Evolutionary conservation across 306 rosid genomes (phyloP), one percentile per base, ranked within the genome.

Genomic region (Trichosanthes truncata): DNA sequence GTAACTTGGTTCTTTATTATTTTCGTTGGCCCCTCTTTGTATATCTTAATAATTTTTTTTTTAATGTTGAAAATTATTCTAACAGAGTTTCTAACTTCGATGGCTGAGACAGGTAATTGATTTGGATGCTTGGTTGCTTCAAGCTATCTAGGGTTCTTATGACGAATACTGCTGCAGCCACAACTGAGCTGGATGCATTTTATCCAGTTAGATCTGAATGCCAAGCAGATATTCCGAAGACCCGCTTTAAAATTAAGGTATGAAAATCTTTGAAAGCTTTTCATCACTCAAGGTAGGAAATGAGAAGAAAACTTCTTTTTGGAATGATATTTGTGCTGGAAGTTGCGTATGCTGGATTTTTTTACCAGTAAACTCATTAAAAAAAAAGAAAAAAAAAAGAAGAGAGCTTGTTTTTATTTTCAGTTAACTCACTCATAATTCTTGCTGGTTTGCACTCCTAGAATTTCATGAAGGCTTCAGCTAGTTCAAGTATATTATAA

Each of bases 211-310:
- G 83, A 84, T 6, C 71, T 59, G 91, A 88, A 78, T 88, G 87
- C 86, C 87, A 41, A 61, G 82, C 81, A 5, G 85, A 84, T 78
- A 84, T 84, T 74, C 94, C 93, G 15, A 61, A 84, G 81, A 86
- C 93, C 80, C 93, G 86, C 63, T 94, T 94, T 83, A 94, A 90
- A 85, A 92, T 93, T 74, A 92, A 94, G 92, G 98, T 90, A 66
- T n/a, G 83, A n/a, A 53, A 51, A 67, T 59, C 72, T 46, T 18
- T 78, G 60, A 38, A 23, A 36, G 26, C 17, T n/a, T 66, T 66
- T 36, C 17, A 66, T 20, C 74, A 20, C 12, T 10, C 21, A 66
- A 66, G 23, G 6, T 66, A 18, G 29, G 6, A 66, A 66, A 36
- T 66, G 49, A 66, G 17, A 36, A 36, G 26, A 65, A 65, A 62